Evolutionary conservation across 306 rosid genomes (phyloP).

Genomic region (Herpetospermum pedunculosum): DNA sequence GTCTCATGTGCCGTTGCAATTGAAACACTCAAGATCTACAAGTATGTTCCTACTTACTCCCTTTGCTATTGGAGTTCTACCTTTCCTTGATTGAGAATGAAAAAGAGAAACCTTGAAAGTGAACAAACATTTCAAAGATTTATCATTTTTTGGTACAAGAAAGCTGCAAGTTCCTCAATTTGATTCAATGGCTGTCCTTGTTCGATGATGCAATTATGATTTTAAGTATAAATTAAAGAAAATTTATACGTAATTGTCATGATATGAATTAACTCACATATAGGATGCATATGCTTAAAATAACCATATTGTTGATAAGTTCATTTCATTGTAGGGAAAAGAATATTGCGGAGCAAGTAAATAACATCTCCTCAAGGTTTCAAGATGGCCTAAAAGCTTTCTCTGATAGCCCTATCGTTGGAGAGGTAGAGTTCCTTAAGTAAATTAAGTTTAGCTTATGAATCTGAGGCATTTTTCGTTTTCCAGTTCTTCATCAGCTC

Average conservation of each 20-base stretch:
- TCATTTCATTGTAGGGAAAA: slow-evolving; percentile 48
- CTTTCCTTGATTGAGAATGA: background rate
- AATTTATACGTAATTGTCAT: too few relatives aligned
- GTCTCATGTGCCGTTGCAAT: slow-evolving; percentile 80
- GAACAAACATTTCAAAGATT: background rate
- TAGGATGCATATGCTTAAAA: background rate
- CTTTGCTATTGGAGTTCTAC: background rate
- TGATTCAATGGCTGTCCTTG: background rate
- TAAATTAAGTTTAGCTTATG: background rate
- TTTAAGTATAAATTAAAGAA: background rate
- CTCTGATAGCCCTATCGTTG: slow-evolving; percentile 75
- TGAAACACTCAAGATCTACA: slow-evolving; percentile 88
- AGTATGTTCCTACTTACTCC: slow-evolving; percentile 41
- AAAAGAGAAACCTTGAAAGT: background rate
- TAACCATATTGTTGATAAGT: background rate
- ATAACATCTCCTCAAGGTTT: slow-evolving; percentile 50
- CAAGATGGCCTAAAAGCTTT: slow-evolving; percentile 83
- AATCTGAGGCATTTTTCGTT: background rate
- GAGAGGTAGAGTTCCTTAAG: slow-evolving; percentile 51
- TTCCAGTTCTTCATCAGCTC: slow-evolving; percentile 1
- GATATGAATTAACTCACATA: too few relatives aligned
- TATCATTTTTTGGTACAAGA: background rate
- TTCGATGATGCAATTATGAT: background rate
- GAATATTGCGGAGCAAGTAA: slow-evolving; percentile 49
- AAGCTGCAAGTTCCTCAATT: background rate